phyloP scores from a whole-genome alignment of 2,329 filamentous ascomycete species.

The Fusarium sp. region DNA sequence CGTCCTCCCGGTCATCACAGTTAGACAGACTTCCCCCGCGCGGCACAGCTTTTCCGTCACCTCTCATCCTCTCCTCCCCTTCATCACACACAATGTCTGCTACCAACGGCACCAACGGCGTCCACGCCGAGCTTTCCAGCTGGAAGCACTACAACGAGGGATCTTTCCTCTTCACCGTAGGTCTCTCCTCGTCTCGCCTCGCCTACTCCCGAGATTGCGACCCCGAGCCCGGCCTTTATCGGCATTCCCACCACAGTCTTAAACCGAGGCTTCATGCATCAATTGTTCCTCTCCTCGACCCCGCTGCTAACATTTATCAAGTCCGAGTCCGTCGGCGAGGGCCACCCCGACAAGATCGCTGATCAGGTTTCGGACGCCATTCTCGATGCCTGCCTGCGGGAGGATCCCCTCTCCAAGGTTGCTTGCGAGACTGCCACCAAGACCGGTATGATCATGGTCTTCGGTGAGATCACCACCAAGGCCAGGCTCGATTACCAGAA shows the following conservation, averaged over 20 bases:
- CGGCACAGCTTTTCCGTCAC: conserved; percentile 40
- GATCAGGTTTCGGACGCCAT: conserved; percentile 99
- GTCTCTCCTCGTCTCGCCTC: conserved; percentile 32
- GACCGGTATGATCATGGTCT: conserved; percentile 99
- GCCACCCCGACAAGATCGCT: conserved; percentile 96
- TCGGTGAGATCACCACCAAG: conserved; percentile 98
- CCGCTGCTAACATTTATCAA: conserved; percentile 50
- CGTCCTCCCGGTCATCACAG: conserved; percentile 35
- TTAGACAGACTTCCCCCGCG: conserved; percentile 39
- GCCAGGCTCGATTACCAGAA: conserved; percentile 97
- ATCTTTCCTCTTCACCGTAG: conserved; percentile 86
- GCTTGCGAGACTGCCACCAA: conserved; percentile 99
- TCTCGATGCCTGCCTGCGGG: conserved; percentile 95
- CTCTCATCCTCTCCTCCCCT: conserved; percentile 30
- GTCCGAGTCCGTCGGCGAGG: conserved; percentile 91
- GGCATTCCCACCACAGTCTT: conserved; percentile 3
- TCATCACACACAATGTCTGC: conserved; percentile 67
- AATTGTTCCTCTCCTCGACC: conserved; percentile 7
- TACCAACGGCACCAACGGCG: conserved; percentile 58
- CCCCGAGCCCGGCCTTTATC: conserved; percentile 4
- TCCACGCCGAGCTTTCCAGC: conserved; percentile 47
- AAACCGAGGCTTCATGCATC: conserved; percentile 14
- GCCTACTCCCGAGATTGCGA: background rate
- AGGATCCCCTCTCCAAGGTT: conserved; percentile 98
- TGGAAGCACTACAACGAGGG: conserved; percentile 70